phyloP scores from a whole-genome alignment of 345 rosid genomes.

The Eucalyptus coolabah region DNA sequence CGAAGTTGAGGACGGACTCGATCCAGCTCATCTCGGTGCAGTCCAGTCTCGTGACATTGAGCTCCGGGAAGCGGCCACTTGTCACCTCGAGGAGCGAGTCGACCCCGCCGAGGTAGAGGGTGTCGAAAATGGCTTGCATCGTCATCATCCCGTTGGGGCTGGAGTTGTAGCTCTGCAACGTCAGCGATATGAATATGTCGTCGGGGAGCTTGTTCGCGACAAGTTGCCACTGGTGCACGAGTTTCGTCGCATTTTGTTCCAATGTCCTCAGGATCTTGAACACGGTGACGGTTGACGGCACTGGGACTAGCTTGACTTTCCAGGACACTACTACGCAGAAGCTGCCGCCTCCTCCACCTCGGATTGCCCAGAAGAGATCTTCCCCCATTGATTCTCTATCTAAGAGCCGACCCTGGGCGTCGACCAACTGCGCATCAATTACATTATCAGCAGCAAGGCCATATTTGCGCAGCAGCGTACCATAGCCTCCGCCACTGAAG shows the following conservation, averaged over 20 bases:
- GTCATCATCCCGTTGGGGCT: neutral
- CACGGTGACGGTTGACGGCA: slow-evolving; percentile 33
- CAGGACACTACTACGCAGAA: slow-evolving; percentile 33
- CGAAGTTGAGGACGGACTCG: neutral
- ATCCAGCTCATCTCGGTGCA: slow-evolving; percentile 21
- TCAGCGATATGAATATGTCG: slow-evolving; percentile 4
- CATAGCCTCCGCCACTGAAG: slow-evolving; percentile 36
- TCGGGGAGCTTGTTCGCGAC: slow-evolving; percentile 12
- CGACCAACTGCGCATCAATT: slow-evolving; percentile 27
- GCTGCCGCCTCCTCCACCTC: slow-evolving; percentile 48
- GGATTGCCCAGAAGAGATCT: slow-evolving; percentile 48
- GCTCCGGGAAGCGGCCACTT: slow-evolving; percentile 5
- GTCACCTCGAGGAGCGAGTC: neutral
- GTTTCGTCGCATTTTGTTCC: slow-evolving; percentile 13
- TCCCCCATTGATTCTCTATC: slow-evolving; percentile 33
- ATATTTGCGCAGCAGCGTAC: slow-evolving; percentile 35
- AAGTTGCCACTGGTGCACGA: slow-evolving; percentile 31
- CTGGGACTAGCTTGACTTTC: slow-evolving; percentile 30
- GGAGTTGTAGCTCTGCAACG: neutral
- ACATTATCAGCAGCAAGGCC: slow-evolving; percentile 39
- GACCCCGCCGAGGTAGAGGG: slow-evolving; percentile 1
- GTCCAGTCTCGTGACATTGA: slow-evolving; percentile 3
- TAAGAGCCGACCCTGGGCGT: slow-evolving; percentile 22
- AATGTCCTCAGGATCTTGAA: slow-evolving; percentile 15
- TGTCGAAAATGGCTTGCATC: neutral